Percentiles rank a stretch among this genome's conserved stretches.
These are phyloP conservation scores for Abelmoschus esculentus DNA, from an alignment of 345 rosid species.

Conservation along the genomic window DNA sequence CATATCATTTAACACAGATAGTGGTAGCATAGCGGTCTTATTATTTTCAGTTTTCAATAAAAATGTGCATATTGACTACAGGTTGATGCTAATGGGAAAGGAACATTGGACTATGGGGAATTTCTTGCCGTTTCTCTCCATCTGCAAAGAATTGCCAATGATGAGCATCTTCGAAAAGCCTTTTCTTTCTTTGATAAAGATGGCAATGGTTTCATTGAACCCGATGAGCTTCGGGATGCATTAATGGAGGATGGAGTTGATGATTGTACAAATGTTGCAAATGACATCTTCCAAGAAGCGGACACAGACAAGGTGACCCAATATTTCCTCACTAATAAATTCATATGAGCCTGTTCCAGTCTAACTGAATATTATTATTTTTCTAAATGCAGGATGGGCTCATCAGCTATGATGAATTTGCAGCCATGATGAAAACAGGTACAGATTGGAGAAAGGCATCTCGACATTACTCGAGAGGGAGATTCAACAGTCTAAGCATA, in stretches of 20 bases:
- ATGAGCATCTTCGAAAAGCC: slow-evolving; percentile 93
- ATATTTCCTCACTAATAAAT: background rate
- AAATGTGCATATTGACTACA: slow-evolving; percentile 32
- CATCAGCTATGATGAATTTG: slow-evolving; percentile 95
- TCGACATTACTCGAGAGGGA: slow-evolving; percentile 97
- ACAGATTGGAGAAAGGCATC: slow-evolving; percentile 99
- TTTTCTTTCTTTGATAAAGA: slow-evolving; percentile 98
- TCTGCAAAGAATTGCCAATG: slow-evolving; percentile 86
- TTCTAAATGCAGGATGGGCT: slow-evolving; percentile 61
- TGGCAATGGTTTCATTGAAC: slow-evolving; percentile 78
- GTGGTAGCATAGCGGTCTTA: background rate
- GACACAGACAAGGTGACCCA: slow-evolving; percentile 88
- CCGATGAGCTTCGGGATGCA: slow-evolving; percentile 84
- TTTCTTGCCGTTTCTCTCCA: slow-evolving; percentile 88
- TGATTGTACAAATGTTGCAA: slow-evolving; percentile 81
- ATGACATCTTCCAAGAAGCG: slow-evolving; percentile 98
- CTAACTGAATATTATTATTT: slow-evolving; percentile 6
- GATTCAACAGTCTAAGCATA: slow-evolving; percentile 95
- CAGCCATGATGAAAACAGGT: slow-evolving; percentile 98
- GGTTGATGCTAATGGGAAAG: slow-evolving; percentile 93
- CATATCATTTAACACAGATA: background rate
- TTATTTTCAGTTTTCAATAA: slow-evolving; percentile 4
- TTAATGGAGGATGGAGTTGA: slow-evolving; percentile 96
- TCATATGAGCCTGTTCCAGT: background rate
- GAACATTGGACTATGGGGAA: slow-evolving; percentile 83